A percentile compares a stretch with the other conserved stretches of the same genome.
phyloP scores from a whole-genome alignment of 108 stramenopile genomes.

The Skeletonema costatum region DNA sequence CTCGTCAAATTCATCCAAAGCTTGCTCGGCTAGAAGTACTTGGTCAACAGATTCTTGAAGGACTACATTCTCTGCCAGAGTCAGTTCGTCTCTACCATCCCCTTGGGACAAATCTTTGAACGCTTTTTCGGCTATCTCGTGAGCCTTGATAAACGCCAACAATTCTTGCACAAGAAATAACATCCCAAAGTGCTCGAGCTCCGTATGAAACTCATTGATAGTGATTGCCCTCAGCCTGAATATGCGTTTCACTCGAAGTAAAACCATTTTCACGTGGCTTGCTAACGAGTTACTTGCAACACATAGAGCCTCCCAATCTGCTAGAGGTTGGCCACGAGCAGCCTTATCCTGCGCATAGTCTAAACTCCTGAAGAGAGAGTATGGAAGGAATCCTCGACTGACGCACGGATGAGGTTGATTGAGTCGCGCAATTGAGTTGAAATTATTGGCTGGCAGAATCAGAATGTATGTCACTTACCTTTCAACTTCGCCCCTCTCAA shows the following conservation, averaged over 20 bases:
- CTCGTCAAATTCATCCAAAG: constrained; percentile 33
- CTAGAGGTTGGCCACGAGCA: constrained; percentile 19
- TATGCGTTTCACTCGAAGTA: background rate
- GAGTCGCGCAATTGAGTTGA: no score
- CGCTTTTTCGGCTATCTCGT: constrained; percentile 31
- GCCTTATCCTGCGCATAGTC: constrained; percentile 37
- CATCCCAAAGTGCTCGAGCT: background rate
- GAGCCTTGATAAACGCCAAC: constrained; percentile 36
- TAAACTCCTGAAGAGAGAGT: constrained; percentile 28
- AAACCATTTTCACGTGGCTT: background rate
- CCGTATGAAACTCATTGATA: background rate
- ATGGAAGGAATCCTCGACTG: constrained; percentile 25
- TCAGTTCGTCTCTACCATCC: constrained; percentile 32
- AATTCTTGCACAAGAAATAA: constrained; percentile 10
- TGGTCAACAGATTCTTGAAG: constrained; percentile 58
- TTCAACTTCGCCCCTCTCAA: constrained; percentile 44
- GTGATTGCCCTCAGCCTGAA: background rate
- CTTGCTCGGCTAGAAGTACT: constrained; percentile 38
- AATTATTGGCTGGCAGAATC: no score
- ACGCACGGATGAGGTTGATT: no score
- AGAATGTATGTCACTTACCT: background rate
- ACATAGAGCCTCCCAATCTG: constrained; percentile 46
- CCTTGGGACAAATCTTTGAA: constrained; percentile 51
- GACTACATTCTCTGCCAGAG: constrained; percentile 55
- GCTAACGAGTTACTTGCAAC: constrained; percentile 1